phyloP scores from a whole-genome alignment of 805 yeast species.

The Candida xyloterini region DNA sequence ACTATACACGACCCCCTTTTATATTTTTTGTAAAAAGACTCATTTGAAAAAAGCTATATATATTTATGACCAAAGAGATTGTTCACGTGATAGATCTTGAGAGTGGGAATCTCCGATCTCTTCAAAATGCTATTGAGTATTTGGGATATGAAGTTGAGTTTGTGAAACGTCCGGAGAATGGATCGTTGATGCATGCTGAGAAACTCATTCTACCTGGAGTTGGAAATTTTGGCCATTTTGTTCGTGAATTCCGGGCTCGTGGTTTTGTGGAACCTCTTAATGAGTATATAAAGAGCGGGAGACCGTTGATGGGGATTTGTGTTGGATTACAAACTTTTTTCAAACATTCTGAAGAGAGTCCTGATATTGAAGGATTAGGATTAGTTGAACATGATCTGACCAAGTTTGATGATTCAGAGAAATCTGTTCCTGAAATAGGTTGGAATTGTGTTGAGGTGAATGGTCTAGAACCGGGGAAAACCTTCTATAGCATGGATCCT shows the following conservation, averaged over 20 bases:
- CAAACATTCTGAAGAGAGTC: conserved; percentile 69
- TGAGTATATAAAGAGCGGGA: conserved; percentile 69
- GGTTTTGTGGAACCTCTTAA: conserved; percentile 65
- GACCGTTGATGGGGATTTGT: conserved; percentile 93
- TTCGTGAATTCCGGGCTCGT: conserved; percentile 59
- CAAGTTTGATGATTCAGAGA: conserved; percentile 59
- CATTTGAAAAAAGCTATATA: not conserved
- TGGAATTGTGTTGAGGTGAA: conserved; percentile 59
- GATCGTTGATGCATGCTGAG: conserved; percentile 43
- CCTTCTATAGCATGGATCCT: conserved; percentile 63
- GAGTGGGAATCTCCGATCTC: conserved; percentile 89
- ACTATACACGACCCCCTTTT: conserved; percentile 8
- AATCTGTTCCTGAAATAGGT: conserved; percentile 95
- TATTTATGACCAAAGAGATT: conserved; percentile 19
- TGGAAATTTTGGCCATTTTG: conserved; percentile 95
- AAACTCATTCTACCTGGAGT: conserved; percentile 90
- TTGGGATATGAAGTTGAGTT: conserved; percentile 69
- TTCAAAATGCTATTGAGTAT: conserved; percentile 78
- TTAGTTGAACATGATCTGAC: conserved; percentile 50
- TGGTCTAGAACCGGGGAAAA: conserved; percentile 19
- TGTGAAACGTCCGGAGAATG: conserved; percentile 58
- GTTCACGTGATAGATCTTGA: conserved; percentile 88
- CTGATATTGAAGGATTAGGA: conserved; percentile 56
- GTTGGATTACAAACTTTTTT: conserved; percentile 92
- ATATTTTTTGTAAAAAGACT: conserved; percentile 1